These are phyloP conservation scores for Diatrype stigma DNA, from an alignment of 2,329 filamentous ascomycete genomes.

Conservation along the genomic window DNA sequence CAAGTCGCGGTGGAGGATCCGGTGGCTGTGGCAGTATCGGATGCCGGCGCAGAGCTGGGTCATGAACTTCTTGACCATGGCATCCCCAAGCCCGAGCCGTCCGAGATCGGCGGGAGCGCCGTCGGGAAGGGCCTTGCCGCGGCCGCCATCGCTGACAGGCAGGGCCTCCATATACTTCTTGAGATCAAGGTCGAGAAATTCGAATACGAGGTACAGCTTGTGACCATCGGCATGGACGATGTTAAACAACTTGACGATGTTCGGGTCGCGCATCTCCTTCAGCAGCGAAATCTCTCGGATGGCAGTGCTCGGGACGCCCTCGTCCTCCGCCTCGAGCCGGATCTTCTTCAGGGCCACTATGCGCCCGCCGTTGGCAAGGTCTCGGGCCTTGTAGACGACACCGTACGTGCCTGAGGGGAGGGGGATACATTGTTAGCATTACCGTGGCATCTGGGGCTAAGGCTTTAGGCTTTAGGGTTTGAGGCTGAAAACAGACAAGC, in stretches of 20 bases:
- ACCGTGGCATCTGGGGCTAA: neutral
- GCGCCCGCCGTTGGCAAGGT: constrained; percentile 74
- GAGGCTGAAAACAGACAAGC: neutral
- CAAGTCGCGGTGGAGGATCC: constrained; percentile 80
- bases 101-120: constrained; percentile 62
- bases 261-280: constrained; percentile 90
- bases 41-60: constrained; percentile 80
- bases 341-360: constrained; percentile 96
- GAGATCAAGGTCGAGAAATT: constrained; percentile 85
- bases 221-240: constrained; percentile 93
- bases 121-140: constrained; percentile 80
- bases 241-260: constrained; percentile 83
- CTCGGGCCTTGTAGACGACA: constrained; percentile 90
- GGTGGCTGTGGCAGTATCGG: constrained; percentile 83
- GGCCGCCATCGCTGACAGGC: constrained; percentile 76
- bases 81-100: constrained; percentile 68
- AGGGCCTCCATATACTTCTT: constrained; percentile 97
- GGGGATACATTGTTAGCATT: neutral
- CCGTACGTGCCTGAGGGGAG: constrained; percentile 73
- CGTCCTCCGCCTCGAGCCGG: constrained; percentile 89
- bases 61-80: constrained; percentile 92
- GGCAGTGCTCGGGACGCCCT: constrained; percentile 86
- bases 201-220: constrained; percentile 90
- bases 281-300: constrained; percentile 92
- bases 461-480: no score